Percentiles rank a stretch among this genome's conserved stretches.
These are phyloP conservation scores for Penicillium decumbens DNA, from an alignment of 2,329 filamentous ascomycete species.

Conservation along the genomic window DNA sequence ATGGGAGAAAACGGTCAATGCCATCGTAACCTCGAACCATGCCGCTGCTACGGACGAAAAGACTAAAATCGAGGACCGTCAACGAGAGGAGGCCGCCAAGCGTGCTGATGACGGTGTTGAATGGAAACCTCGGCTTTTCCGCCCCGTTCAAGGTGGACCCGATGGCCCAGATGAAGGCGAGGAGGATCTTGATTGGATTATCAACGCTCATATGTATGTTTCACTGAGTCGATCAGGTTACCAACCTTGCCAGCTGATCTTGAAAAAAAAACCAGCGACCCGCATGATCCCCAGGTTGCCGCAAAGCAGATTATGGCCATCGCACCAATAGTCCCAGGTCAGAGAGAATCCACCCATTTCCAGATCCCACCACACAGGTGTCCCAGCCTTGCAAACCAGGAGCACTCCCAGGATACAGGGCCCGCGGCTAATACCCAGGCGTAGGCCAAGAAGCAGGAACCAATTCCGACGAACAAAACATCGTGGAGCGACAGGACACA, in stretches of 20 bases:
- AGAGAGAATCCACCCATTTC: constrained; percentile 55
- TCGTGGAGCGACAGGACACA: constrained; percentile 37
- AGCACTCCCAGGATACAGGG: constrained; percentile 6
- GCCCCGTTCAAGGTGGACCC: constrained; percentile 64
- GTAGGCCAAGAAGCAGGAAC: constrained; percentile 11
- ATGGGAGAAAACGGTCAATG: constrained; percentile 76
- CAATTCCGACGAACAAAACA: constrained; percentile 5
- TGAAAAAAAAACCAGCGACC: constrained; percentile 48
- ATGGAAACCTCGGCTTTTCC: constrained; percentile 85
- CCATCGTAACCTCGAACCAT: constrained; percentile 80
- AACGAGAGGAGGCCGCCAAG: constrained; percentile 80
- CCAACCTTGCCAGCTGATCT: constrained; percentile 2
- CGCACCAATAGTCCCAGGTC: constrained; percentile 76
- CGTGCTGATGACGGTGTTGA: constrained; percentile 73
- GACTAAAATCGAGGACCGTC: constrained; percentile 88
- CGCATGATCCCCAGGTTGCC: constrained; percentile 62
- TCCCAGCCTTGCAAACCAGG: constrained; percentile 4
- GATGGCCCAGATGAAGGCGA: constrained; percentile 72
- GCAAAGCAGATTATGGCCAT: constrained; percentile 80
- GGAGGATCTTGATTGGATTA: constrained; percentile 91
- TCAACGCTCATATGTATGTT: constrained; percentile 75
- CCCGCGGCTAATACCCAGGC: constrained; percentile 18
- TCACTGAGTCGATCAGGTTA: neutral
- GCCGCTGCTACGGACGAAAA: constrained; percentile 89
- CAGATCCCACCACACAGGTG: constrained; percentile 51